Percentiles rank a stretch among this genome's conserved stretches.
Conservation (phyloP, 2,329 filamentous ascomycete genomes). For the Polychaeton citri region DNA sequence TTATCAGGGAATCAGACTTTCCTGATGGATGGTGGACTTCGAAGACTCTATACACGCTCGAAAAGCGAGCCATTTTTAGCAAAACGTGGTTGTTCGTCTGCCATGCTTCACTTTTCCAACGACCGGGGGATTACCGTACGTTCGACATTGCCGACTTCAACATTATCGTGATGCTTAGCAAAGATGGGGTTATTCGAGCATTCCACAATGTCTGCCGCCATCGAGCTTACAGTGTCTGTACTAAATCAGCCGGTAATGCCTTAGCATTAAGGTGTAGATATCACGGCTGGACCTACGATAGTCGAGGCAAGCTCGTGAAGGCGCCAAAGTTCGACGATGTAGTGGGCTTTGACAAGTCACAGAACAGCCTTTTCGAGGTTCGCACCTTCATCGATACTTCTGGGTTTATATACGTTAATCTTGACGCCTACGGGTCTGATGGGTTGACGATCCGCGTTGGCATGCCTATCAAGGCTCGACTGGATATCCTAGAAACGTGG, state of each 20-base stretch:
- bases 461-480: not conserved
- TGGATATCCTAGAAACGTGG: not conserved
- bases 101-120: slow-evolving; percentile 36
- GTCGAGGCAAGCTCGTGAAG: slow-evolving; percentile 44
- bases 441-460: slow-evolving; percentile 1
- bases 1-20: slow-evolving; percentile 28
- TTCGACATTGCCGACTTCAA: slow-evolving; percentile 42
- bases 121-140: slow-evolving; percentile 42
- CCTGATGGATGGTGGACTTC: slow-evolving; percentile 28
- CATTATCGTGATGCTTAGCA: slow-evolving; percentile 34
- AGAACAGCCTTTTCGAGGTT: slow-evolving; percentile 43
- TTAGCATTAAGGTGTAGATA: slow-evolving; percentile 45
- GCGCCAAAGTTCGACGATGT: slow-evolving; percentile 45
- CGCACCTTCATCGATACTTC: slow-evolving; percentile 39
- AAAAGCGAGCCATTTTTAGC: slow-evolving; percentile 37
- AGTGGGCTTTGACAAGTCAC: slow-evolving; percentile 39
- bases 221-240: slow-evolving; percentile 45
- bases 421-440: slow-evolving; percentile 26
- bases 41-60: slow-evolving; percentile 32
- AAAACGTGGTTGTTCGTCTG: slow-evolving; percentile 42
- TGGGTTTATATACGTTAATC: slow-evolving; percentile 46
- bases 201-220: slow-evolving; percentile 52
- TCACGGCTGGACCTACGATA: slow-evolving; percentile 49
- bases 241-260: slow-evolving; percentile 36
- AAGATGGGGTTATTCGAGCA: slow-evolving; percentile 40